Base-by-base conservation (phyloP, 1,284 basidiomycete genomes). In the Ganoderma leucocontextum region DNA sequence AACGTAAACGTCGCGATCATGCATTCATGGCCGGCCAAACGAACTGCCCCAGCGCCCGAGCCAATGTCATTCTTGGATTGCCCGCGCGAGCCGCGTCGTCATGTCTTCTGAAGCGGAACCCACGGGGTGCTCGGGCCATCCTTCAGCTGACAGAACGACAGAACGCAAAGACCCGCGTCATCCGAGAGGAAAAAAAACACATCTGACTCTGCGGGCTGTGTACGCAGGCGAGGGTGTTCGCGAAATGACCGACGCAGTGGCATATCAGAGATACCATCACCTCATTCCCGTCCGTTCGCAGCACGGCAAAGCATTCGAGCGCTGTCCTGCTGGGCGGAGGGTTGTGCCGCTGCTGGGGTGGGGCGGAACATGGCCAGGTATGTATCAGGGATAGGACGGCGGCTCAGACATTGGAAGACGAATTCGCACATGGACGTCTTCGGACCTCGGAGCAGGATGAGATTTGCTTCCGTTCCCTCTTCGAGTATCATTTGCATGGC, bases 401-500 rank as follows among this genome's bases (percentile, higher is more conserved):
- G 57, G 36, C 57, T 35, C 35, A 9, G n/a, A 1, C 12, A 10
- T n/a, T 49, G 13, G 29, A 35, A 8, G 29, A 17, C 52, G 52
- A 35, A 55, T 55, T 29, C 29, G 17, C 22, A 57, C 35, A 17
- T 36, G 53, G 36, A 38, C 36, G 58, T 41, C 55, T 44, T 62
- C 69, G 69, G 69, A 67, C 35, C 65, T 69, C 70, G 67, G 65
- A 39, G 60, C 38, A 62, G 65, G 42, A 1, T 36, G 58, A 38
- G 60, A 66, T 63, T 68, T 63, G 60, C 66, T 52, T 70, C 71
- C 69, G 69, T 66, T 60, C 63, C 69, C 47, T 65, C 55, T 63
- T 68, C 60, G 60, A 67, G 62, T 68, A 68, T 64, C 70, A 66
- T 67, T 60, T 64, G 61, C 68, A 65, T 72, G 64, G 68, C 70